phyloP scores from a whole-genome alignment of 108 stramenopile genomes.

The Schizochytrium sp. region DNA sequence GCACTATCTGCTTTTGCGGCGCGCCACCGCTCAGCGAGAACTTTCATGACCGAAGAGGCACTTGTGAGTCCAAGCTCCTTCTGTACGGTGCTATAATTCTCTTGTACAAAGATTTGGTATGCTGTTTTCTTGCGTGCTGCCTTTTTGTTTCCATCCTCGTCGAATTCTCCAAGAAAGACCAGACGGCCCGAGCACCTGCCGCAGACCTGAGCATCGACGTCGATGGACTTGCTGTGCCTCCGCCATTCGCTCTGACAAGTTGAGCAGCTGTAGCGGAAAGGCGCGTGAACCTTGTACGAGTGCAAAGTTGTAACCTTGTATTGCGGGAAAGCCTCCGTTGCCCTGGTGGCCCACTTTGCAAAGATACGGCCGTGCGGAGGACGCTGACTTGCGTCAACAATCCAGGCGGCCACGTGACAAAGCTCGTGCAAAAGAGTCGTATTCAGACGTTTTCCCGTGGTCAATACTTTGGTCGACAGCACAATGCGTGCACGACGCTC shows the following conservation, averaged over 20 bases:
- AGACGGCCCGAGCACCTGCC: neutral
- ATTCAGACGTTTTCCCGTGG: conserved; percentile 59
- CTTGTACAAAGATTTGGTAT: neutral
- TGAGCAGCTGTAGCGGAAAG: conserved; percentile 21
- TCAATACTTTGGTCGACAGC: conserved; percentile 75
- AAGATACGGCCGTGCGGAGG: conserved; percentile 73
- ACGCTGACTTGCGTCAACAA: conserved; percentile 66
- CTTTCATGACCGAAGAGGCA: neutral
- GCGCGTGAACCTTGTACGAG: conserved; percentile 31
- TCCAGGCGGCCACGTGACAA: conserved; percentile 86
- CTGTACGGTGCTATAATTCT: neutral
- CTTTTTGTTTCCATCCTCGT: neutral
- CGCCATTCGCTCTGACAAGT: conserved; percentile 11
- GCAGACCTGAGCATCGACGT: conserved; percentile 17
- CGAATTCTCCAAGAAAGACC: neutral
- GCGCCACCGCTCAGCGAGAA: neutral
- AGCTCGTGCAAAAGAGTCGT: conserved; percentile 82
- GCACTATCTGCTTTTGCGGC: neutral
- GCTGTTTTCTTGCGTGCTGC: neutral
- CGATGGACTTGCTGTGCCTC: conserved; percentile 36
- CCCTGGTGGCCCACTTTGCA: conserved; percentile 69
- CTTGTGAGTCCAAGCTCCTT: neutral
- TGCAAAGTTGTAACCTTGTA: conserved; percentile 32
- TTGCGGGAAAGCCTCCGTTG: conserved; percentile 43
- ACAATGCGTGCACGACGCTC: conserved; percentile 59